A percentile compares a stretch with the other conserved stretches of the same genome.
phyloP scores from a whole-genome alignment of 2,329 filamentous ascomycete genomes.

The Podosphaera xanthii region DNA sequence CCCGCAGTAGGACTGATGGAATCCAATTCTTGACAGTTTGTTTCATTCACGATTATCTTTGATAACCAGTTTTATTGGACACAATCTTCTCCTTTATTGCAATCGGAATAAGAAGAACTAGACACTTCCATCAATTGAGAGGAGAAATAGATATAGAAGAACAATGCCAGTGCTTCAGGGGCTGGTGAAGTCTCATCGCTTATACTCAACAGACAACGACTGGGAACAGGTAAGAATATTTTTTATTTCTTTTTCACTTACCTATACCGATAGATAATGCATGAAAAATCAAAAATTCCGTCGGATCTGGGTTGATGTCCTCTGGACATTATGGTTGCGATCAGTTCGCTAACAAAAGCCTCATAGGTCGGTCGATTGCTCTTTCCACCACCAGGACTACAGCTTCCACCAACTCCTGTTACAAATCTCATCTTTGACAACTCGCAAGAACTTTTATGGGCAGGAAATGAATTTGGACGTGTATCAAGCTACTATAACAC shows the following conservation, averaged over 20 bases:
- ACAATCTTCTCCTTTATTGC: no score
- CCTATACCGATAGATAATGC: background rate
- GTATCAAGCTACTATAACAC: slow-evolving; percentile 72
- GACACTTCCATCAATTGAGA: no score
- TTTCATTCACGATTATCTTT: no score
- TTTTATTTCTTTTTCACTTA: background rate
- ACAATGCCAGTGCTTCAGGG: no score
- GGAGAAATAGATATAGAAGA: no score
- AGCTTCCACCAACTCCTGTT: slow-evolving; percentile 46
- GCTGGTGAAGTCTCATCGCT: no score
- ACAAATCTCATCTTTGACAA: slow-evolving; percentile 77
- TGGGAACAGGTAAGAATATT: slow-evolving; percentile 36
- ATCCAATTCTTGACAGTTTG: no score
- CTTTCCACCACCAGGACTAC: slow-evolving; percentile 53
- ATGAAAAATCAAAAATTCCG: slow-evolving; percentile 4
- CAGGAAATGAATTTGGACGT: slow-evolving; percentile 68
- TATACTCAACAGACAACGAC: slow-evolving; percentile 33
- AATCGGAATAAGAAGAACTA: no score
- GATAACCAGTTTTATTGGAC: no score
- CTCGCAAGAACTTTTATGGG: slow-evolving; percentile 75
- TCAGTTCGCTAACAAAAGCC: slow-evolving; percentile 4
- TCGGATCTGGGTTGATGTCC: slow-evolving; percentile 4
- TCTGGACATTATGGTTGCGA: background rate
- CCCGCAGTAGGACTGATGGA: no score
- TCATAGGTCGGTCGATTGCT: slow-evolving; percentile 57